Base-by-base conservation (phyloP, 1,284 basidiomycete genomes). In the Leucocoprinus gongylophorus region DNA sequence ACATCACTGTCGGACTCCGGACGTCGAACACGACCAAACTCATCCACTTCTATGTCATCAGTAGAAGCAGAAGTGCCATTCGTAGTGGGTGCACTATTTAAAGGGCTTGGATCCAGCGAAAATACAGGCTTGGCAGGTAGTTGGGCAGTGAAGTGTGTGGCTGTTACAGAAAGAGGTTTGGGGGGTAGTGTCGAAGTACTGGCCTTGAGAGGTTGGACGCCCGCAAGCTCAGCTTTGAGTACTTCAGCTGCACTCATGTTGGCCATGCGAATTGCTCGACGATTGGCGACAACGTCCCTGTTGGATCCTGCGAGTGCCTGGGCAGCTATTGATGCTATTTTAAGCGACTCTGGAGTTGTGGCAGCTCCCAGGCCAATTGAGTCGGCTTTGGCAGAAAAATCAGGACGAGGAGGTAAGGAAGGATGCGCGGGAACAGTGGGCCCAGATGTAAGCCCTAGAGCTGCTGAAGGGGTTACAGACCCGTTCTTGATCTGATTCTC, bases 181-280 rank as follows among this genome's bases (percentile, higher is more conserved):
- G 52, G 66, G 57, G 51, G 70, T 67, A 48, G 62, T 65, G 63
- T 47, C 3, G 48, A 45, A 38, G 46, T 26, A 20, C 42, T 44
- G 29, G 74, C 67, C 64, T 85, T 83, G 51, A 83, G 73, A 49
- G 84, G 81, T 49, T 76, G 64, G 50, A 83, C 69, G 35, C 85
- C 85, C 55, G 83, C 80, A 58, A 99, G 71, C 69, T 98, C 91
- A 48, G 93, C 94, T 70, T 92, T 95, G 59, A 99, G 76, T 65
- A 87, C 82, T 64, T 97, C 91, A 53, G 94, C 95, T 41, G 95
- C 95, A 70, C 84, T 91, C 79, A 97, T 83, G 65, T 99, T 98
- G 13, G 95, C 95, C 81, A 97, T 87, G 53, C 95, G 83, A 58
- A 95, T 92, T 20, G 89, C 89, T 58, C 80, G 79, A 52, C 91